Conservation (phyloP, 345 rosid genomes). For the Euphorbia tirucalli region DNA sequence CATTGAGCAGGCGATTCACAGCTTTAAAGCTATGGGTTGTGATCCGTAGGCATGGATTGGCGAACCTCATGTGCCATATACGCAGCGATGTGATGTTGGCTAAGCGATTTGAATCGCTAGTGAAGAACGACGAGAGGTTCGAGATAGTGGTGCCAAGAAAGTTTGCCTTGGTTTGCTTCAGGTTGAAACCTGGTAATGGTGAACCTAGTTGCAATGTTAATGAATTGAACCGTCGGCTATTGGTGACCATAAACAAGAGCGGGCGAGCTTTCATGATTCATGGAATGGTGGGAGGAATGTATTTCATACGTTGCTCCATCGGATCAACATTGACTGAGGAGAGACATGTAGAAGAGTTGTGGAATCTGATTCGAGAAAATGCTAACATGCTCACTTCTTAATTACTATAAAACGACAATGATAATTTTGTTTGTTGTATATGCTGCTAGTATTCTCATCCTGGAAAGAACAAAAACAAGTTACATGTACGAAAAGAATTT, state of each 20-base stretch:
- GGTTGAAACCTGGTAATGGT: constrained; percentile 1
- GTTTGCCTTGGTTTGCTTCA: constrained; percentile 13
- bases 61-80: constrained; percentile 21
- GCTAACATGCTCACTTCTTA: background rate
- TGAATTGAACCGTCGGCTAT: constrained; percentile 9
- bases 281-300: constrained; percentile 20
- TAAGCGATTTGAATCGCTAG: constrained; percentile 6
- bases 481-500: no score
- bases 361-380: background rate
- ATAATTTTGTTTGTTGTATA: no score
- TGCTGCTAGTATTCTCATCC: no score
- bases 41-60: constrained; percentile 30
- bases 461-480: no score
- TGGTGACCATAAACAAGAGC: constrained; percentile 25
- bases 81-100: constrained; percentile 24
- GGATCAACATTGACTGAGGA: background rate
- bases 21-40: constrained; percentile 41
- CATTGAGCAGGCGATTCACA: constrained; percentile 28
- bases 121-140: constrained; percentile 21
- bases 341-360: background rate
- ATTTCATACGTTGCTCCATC: constrained; percentile 4
- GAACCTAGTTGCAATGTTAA: background rate
- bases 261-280: constrained; percentile 27
- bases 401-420: no score
- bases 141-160: constrained; percentile 12